Base-by-base conservation (phyloP, 768 basidiomycete genomes). In the Boletus edulis region DNA sequence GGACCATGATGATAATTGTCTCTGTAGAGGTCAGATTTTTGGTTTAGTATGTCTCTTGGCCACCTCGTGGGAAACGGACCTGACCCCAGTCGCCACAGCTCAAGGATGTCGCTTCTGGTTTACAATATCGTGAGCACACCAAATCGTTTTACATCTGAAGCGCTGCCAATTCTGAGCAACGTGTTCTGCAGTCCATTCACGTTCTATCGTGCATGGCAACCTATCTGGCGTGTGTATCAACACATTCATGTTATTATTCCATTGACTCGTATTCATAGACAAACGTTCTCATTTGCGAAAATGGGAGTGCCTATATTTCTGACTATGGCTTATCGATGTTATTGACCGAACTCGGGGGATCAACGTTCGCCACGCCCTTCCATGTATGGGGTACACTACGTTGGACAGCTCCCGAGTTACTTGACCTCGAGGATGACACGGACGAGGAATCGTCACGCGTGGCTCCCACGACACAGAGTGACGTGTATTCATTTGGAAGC, bases 291-390 rank as follows among this genome's bases (percentile, higher is more conserved):
- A 68, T 79, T 15, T 69, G 71, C 7, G 64, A 65, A 13, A 51
- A 64, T 4, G 67, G 69, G 5, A 63, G 67, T 20, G 76, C 76
- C 1, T 75, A 70, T 45, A 62, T 79, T 7, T 68, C 75, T 12
- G 79, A 80, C 58, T 80, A 79, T 54, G 78, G 78, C 2, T 64
- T 78, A 12, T 62, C 62, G n/a, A 55, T 34, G 8, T 12, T 61
- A 6, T 34, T 57, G 27, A 46, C 42, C 2, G 56, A 54, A 32
- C 49, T 61, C 5, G 34, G 27, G 9, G 52, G 49, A 10, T 34
- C 41, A 15, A 51, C 52, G 11, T 22, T 22, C 22, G 22, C 22
- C 22, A 22, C 22, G 22, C 57, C 59, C 37, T 49, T 67, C 32
- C 47, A 31, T 10, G 39, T 37, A 55, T 22, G 62, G 57, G 59